These are phyloP conservation scores for Histomonas meleagridis DNA, from an alignment of 208 protist genomes.

Conservation along the genomic window DNA sequence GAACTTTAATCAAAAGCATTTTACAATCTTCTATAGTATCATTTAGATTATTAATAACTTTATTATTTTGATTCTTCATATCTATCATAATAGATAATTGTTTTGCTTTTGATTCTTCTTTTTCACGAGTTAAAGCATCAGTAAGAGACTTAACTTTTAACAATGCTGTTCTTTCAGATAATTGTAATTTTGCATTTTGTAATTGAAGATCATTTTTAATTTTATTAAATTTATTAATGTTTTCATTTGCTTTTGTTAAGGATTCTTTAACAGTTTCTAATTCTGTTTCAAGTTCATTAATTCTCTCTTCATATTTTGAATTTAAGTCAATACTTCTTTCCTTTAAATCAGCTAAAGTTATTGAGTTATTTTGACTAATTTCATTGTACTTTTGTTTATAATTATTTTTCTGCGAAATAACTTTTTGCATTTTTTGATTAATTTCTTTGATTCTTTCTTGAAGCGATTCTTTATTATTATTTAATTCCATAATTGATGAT, in stretches of 20 bases:
- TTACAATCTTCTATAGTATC: background rate
- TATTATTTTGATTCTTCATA: background rate
- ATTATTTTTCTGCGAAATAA: background rate
- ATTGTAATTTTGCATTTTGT: background rate
- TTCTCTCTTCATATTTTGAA: background rate
- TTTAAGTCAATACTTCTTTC: background rate
- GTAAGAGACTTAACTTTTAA: background rate
- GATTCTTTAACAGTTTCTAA: background rate
- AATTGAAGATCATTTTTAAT: background rate
- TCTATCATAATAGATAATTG: background rate
- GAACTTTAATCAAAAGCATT: background rate
- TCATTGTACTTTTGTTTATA: background rate
- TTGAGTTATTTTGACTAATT: background rate
- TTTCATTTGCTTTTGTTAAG: background rate
- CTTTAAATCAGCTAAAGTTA: background rate
- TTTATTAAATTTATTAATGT: background rate
- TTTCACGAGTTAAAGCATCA: background rate
- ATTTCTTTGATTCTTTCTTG: background rate
- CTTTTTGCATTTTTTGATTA: background rate
- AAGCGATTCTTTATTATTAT: background rate
- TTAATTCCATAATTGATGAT: background rate
- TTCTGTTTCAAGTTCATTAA: background rate
- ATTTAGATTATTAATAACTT: too few species aligned
- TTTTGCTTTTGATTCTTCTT: background rate
- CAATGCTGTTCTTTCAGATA: background rate